A percentile compares a stretch with the other conserved stretches of the same genome.
phyloP scores from a whole-genome alignment of 257 asterid species.

The Handroanthus guayacan region DNA sequence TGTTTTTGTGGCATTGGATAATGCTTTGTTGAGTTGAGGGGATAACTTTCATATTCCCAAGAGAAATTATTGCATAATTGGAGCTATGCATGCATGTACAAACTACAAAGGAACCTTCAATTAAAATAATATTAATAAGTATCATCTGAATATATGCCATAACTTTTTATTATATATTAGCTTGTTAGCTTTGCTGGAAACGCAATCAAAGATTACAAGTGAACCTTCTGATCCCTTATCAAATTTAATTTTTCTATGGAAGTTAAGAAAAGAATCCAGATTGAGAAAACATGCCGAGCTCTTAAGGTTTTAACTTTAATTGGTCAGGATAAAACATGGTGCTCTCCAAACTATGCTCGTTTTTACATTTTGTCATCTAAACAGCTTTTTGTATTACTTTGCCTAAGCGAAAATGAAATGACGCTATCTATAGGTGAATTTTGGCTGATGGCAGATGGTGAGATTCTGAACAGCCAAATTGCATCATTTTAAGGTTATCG shows the following conservation, averaged over 20 bases:
- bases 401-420: background rate
- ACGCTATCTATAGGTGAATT: background rate
- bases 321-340: constrained; percentile 6
- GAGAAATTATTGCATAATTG: constrained; percentile 27
- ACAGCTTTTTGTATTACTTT: background rate
- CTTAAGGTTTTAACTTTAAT: background rate
- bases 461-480: background rate
- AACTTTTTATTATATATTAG: background rate
- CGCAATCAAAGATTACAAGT: constrained; percentile 17
- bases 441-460: too few species aligned
- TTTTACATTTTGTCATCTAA: background rate
- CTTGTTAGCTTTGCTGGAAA: background rate
- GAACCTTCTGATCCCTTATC: background rate
- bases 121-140: constrained; percentile 10
- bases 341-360: background rate
- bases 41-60: background rate
- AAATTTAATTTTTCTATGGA: background rate
- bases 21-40: constrained; percentile 6
- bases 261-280: background rate
- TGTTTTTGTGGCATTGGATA: constrained; percentile 26
- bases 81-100: constrained; percentile 17
- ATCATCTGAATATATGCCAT: background rate
- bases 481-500: background rate
- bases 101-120: constrained; percentile 25
- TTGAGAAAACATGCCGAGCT: background rate